A percentile compares a stretch with the other conserved stretches of the same genome.
Conservation (phyloP, 345 rosid species). For the Bruguiera gymnorhiza region DNA sequence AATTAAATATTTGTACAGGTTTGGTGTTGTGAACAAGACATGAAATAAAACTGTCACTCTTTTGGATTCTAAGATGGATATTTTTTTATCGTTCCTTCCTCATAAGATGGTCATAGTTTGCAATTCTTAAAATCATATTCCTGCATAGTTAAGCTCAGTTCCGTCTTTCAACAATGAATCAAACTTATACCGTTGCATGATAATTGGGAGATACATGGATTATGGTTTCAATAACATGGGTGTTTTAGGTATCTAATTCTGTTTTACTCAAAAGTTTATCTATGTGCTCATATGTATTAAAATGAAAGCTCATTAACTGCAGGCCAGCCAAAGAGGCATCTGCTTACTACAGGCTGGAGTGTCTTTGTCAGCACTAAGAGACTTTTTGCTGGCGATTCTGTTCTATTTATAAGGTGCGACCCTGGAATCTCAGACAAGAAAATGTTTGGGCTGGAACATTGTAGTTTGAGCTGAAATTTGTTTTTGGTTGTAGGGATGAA, state of each 20-base stretch:
- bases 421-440: background rate
- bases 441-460: constrained; percentile 12
- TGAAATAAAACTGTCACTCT: background rate
- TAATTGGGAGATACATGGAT: too few relatives aligned
- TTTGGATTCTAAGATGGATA: background rate
- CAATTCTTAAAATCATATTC: background rate
- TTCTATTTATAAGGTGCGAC: constrained; percentile 78
- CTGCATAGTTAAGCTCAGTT: background rate
- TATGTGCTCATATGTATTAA: background rate
- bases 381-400: constrained; percentile 92
- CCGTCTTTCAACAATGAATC: background rate
- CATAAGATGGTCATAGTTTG: too few relatives aligned
- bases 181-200: background rate
- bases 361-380: constrained; percentile 90
- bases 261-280: too few relatives aligned
- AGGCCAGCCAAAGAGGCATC: constrained; percentile 93
- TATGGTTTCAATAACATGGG: too few relatives aligned
- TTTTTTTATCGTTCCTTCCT: background rate
- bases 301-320: constrained; percentile 19
- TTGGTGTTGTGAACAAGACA: background rate
- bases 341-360: constrained; percentile 96
- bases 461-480: constrained; percentile 12
- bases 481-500: constrained; percentile 63
- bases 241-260: too few relatives aligned
- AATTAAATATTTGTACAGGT: background rate